Percentiles rank a stretch among this genome's conserved stretches.
These are phyloP conservation scores for Vicia villosa DNA, from an alignment of 306 rosid species.

Conservation along the genomic window DNA sequence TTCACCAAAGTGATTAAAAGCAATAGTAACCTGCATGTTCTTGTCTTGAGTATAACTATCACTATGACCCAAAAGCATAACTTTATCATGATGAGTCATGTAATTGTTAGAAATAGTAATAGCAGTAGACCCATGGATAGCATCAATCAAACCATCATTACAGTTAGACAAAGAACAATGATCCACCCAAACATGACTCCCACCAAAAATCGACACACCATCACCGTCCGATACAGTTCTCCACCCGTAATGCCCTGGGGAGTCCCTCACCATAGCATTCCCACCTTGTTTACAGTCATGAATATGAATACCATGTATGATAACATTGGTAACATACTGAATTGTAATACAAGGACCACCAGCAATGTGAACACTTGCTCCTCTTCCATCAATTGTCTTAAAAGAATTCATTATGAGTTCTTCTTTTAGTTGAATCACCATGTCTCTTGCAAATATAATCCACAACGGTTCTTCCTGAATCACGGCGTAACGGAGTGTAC, in stretches of 20 bases:
- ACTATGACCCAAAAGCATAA: slow-evolving; percentile 90
- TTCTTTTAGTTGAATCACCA: slow-evolving; percentile 82
- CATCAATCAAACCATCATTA: slow-evolving; percentile 78
- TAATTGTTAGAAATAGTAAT: slow-evolving; percentile 92
- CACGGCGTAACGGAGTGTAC: slow-evolving; percentile 84
- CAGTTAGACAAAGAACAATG: slow-evolving; percentile 90
- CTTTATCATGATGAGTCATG: slow-evolving; percentile 98
- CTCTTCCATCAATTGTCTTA: slow-evolving; percentile 91
- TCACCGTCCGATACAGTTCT: slow-evolving; percentile 94
- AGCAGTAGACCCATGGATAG: slow-evolving; percentile 82
- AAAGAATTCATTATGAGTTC: slow-evolving; percentile 94
- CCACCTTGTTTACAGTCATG: slow-evolving; percentile 95
- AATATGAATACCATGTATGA: slow-evolving; percentile 74
- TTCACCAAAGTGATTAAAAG: slow-evolving; percentile 96
- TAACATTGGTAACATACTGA: slow-evolving; percentile 83
- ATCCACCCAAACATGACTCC: slow-evolving; percentile 93
- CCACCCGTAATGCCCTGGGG: slow-evolving; percentile 86
- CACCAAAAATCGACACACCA: slow-evolving; percentile 94
- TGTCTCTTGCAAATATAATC: slow-evolving; percentile 88
- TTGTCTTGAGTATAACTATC: slow-evolving; percentile 82
- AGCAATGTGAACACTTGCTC: slow-evolving; percentile 90
- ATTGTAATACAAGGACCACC: slow-evolving; percentile 96
- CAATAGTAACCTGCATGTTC: slow-evolving; percentile 93
- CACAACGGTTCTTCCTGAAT: slow-evolving; percentile 92
- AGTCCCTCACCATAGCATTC: slow-evolving; percentile 78